Percentiles rank a stretch among this genome's conserved stretches.
phyloP scores from a whole-genome alignment of 2,329 filamentous ascomycete genomes.

The Arthrobotrys sphaeroides region DNA sequence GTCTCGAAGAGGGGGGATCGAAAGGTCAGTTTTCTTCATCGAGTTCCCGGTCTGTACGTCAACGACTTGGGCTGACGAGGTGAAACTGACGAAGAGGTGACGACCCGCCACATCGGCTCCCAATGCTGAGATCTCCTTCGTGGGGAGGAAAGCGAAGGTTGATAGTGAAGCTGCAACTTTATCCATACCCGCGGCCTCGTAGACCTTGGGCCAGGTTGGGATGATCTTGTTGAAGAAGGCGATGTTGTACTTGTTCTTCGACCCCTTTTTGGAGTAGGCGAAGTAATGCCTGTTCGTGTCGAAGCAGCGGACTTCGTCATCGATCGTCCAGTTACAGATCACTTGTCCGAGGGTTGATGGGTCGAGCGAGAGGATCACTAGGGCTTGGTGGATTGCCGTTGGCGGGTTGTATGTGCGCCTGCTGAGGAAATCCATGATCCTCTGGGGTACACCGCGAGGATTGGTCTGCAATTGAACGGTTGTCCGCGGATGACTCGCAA shows the following conservation, averaged over 20 bases:
- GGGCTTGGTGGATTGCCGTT: constrained; percentile 30
- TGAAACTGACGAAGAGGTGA: constrained; percentile 44
- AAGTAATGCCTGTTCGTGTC: constrained; percentile 45
- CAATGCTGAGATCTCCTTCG: constrained; percentile 37
- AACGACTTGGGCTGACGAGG: constrained; percentile 30
- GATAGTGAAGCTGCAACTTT: constrained; percentile 5
- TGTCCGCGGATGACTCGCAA: constrained; percentile 42
- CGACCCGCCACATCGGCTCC: constrained; percentile 37
- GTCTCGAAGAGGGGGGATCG: constrained; percentile 41
- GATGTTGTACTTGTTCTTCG: constrained; percentile 45
- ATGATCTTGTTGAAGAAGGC: constrained; percentile 40
- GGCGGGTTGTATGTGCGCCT: constrained; percentile 2
- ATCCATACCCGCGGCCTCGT: constrained; percentile 22
- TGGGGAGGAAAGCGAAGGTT: constrained; percentile 31
- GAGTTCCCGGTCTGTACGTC: constrained; percentile 40
- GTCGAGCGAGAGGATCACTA: constrained; percentile 43
- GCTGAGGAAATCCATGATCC: constrained; percentile 33
- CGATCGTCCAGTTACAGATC: constrained; percentile 45
- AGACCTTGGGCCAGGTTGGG: constrained; percentile 35
- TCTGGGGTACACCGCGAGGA: constrained; percentile 40
- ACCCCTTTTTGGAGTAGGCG: constrained; percentile 40
- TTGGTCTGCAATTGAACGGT: constrained; percentile 27
- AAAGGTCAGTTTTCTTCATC: constrained; percentile 43
- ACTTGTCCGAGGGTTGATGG: constrained; percentile 36
- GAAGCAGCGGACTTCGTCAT: constrained; percentile 48